Conservation (phyloP, 2,329 filamentous ascomycete species). For the Sphaerulina vaccinii region DNA sequence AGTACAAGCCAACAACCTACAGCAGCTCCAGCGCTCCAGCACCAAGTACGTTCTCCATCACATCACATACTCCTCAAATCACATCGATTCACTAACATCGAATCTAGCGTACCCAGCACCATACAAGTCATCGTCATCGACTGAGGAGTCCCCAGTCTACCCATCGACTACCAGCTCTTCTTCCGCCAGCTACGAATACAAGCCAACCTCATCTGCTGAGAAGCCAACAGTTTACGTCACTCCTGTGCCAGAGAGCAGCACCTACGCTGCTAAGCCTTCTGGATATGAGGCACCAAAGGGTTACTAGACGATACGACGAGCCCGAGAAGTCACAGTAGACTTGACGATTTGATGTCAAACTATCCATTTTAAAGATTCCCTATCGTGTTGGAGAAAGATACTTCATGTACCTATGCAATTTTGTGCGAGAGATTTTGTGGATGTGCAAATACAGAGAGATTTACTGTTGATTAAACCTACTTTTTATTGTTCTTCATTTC, state of each 20-base stretch:
- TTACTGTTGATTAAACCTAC: too few relatives aligned
- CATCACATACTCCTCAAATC: too few relatives aligned
- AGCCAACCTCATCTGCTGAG: neutral
- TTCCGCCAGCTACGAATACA: neutral
- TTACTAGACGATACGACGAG: too few relatives aligned
- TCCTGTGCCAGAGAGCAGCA: neutral
- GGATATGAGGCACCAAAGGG: conserved; percentile 12
- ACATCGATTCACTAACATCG: neutral
- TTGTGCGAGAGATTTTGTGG: neutral
- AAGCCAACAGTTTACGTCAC: conserved; percentile 17
- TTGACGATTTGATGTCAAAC: conserved; percentile 21
- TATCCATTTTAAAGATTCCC: neutral
- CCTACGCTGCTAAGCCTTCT: conserved; percentile 8
- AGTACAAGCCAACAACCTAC: neutral
- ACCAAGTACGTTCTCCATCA: too few relatives aligned
- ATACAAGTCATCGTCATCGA: neutral
- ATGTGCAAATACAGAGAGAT: too few relatives aligned
- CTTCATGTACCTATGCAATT: neutral
- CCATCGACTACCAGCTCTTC: conserved; percentile 9
- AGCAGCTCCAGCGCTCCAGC: conserved; percentile 2
- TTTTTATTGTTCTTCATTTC: too few relatives aligned
- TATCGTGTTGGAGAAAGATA: neutral
- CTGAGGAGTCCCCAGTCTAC: conserved; percentile 3
- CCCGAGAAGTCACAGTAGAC: conserved; percentile 9
- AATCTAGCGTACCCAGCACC: conserved; percentile 1